Evolutionary conservation across 345 rosid genomes (phyloP), one percentile per base, ranked within the genome.

Genomic region (Tarenaya hassleriana): DNA sequence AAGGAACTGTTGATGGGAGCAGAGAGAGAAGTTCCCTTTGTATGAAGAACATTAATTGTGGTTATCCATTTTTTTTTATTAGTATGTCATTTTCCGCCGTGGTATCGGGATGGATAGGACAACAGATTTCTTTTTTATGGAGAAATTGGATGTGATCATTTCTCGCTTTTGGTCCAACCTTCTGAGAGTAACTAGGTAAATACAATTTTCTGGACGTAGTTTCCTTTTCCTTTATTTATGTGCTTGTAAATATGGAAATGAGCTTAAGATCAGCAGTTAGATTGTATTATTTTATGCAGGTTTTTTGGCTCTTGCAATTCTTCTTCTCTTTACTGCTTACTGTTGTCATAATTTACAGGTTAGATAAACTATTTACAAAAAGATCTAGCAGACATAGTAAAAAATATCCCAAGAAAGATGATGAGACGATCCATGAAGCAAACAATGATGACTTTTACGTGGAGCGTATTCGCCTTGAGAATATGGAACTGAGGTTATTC

Each of bases 51-150:
- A 9, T 55, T 34, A 32, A 50, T 39, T 32, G 16, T 21, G 34
- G 20, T 17, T 49, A 8, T 12, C 31, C 14, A 0, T 37, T 58
- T 61, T 14, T 10, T 58, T 67, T 47, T 2, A 24, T 52, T 56
- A 91, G 98, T 91, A 80, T 49, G 74, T 91, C 52, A 84, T 91
- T 68, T 91, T 91, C 75, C 78, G 97, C 53, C 87, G 96, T 31
- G 97, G 97, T 41, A 78, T 90, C 48, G 97, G 96, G 56, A 43
- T 86, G 55, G 97, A 90, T 75, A 68, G 48, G 60, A 90, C 88
- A 56, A 75, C 84, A 3, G 87, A 77, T 69, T 86, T 66, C 68
- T 90, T 90, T 73, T 62, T 84, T 77, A 69, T 78, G 91, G 91
- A 80, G 73, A 86, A 84, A 65, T 70, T 90, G 58, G 88, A 90